Percentiles rank a stretch among this genome's conserved stretches.
Conservation (phyloP, 2,329 filamentous ascomycete genomes). For the Camillea tinctor region DNA sequence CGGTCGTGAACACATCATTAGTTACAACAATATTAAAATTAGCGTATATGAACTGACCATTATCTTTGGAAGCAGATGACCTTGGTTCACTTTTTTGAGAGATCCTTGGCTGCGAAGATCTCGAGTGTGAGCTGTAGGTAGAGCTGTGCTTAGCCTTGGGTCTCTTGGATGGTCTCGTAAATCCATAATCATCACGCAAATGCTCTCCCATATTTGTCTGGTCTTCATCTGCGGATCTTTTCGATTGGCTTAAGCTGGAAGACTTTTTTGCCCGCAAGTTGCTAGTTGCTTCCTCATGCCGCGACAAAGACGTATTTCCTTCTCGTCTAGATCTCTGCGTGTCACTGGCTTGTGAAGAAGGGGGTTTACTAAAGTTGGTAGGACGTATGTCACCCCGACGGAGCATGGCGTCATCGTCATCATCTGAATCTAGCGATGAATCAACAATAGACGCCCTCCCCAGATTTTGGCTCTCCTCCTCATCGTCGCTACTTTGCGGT, state of each 20-base stretch:
- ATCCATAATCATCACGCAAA: conserved; percentile 13
- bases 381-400: conserved; percentile 33
- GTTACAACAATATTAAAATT: background rate
- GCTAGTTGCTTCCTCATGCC: background rate
- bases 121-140: conserved; percentile 13
- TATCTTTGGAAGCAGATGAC: conserved; percentile 11
- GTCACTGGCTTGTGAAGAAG: conserved; percentile 5
- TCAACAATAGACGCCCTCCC: conserved; percentile 4
- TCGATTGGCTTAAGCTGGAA: conserved; percentile 23
- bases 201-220: conserved; percentile 7
- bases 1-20: background rate
- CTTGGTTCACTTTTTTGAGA: conserved; percentile 14
- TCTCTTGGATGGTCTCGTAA: conserved; percentile 6
- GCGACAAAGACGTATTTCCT: conserved; percentile 2
- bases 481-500: conserved; percentile 27
- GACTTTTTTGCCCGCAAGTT: conserved; percentile 9
- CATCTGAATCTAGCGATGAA: conserved; percentile 18
- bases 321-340: conserved; percentile 3
- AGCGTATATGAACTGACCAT: conserved; percentile 5
- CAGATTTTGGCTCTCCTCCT: conserved; percentile 13
- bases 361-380: conserved; percentile 30
- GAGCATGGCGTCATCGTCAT: conserved; percentile 26
- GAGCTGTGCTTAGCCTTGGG: conserved; percentile 4
- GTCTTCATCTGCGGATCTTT: conserved; percentile 21
- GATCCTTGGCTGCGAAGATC: conserved; percentile 10